Evolutionary conservation across 306 rosid genomes (phyloP), one percentile per base, ranked within the genome.

Genomic region (Corylus americana): DNA sequence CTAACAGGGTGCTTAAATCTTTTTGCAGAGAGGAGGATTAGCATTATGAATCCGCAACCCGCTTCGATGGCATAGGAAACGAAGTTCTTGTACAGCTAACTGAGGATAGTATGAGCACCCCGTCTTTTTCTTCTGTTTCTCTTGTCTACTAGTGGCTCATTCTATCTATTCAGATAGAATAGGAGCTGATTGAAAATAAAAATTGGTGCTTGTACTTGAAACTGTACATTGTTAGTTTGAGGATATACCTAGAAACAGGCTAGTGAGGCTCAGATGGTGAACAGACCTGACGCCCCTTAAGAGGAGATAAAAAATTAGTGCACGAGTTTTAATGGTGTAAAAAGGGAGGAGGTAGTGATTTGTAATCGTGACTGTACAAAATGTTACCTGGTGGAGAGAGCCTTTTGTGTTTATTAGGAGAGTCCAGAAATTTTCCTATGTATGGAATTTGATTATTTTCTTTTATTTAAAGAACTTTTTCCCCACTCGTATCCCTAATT

Each of bases 191-290:
- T 73, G 78, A 48, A 85, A 88, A 85, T 79, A 86, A 88, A 79
- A 79, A 64, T 83, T n/a, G 86, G 71, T 79, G 86, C 89, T 78
- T 85, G 87, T 83, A 78, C 79, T 79, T 77, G 50, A 77, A 78
- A 83, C 87, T 88, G 90, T 88, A 84, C 90, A 88, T 88, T 86
- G 83, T 83, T 88, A 80, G 85, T 70, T 80, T 58, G 87, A 84
- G 86, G 78, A 76, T 88, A 79, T 86, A 85, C 86, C 84, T 77
- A 88, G 87, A 81, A 78, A 80, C 75, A 79, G 82, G 83, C 76
- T 81, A 85, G 85, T 74, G 87, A 75, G 87, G 84, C 80, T 70
- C 83, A 69, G 87, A 77, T 45, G 86, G 81, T 75, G 84, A 80
- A 81, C 73, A 9, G 63, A 77, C 74, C 75, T 75, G 88, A 78